Evolutionary conservation across 106 monocot species (phyloP), one percentile per base, ranked within the genome.

Genomic region (Posidonia australis): DNA sequence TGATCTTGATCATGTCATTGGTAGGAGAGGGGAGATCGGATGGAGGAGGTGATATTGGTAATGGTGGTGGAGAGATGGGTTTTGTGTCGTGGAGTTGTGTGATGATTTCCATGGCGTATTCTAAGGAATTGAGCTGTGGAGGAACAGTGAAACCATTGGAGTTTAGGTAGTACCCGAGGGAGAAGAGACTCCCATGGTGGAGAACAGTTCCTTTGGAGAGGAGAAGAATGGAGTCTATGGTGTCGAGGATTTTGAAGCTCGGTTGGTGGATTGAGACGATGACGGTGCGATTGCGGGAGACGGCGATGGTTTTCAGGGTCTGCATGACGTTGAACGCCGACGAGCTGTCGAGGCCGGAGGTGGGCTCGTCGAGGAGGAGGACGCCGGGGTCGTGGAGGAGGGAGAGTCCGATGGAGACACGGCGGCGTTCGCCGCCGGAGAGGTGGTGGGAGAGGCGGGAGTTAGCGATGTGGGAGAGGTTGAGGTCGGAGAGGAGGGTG

Each of bases 321-420:
- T 72, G 76, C 22, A 96, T 62, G 29, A 90, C 72, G 47, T 69
- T 51, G 80, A 74, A 78, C 18, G 96, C 90, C 18, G 86, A 84
- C 5, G 80, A 32, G 74, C 87, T 87, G 78, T 96, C 96, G 23
- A 96, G 82, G 0, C 96, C 94, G 11, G 94, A 96, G 42, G 94
- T 96, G 32, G 96, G 96, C 67, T 96, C 96, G 76, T 96, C 96
- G 63, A 96, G 94, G 23, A 96, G 82, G 20, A 96, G 74, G 14
- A 96, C 62, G 22, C 68, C 58, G n/a, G 90, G 96, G 65, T 85
- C 76, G 28, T 72, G 77, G 53, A 96, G 87, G 20, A 96, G 82
- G 49, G 72, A 62, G n/a, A 90, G 70, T 5, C 90, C 96, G 43
- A 90, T 80, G 54, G 96, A 96, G 27, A 96, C 82, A 41, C 94